phyloP scores from a whole-genome alignment of 2,329 filamentous ascomycete species.

The Myriosclerotinia duriaeana region DNA sequence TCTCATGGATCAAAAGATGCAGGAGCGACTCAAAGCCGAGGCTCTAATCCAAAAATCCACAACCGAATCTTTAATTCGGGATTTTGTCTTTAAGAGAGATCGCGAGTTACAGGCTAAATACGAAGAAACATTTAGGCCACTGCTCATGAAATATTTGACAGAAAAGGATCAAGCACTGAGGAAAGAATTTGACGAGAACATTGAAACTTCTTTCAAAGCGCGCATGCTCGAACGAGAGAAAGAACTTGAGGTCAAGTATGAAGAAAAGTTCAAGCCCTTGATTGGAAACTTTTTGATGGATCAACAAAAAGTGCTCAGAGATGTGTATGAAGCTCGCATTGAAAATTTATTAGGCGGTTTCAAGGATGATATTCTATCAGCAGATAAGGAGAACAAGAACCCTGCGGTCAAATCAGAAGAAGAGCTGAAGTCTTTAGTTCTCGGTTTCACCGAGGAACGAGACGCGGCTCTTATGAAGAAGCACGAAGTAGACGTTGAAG shows the following conservation, averaged over 20 bases:
- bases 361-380: background rate
- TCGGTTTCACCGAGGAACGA: background rate
- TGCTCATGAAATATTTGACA: conserved; percentile 6
- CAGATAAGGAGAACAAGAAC: background rate
- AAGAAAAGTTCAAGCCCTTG: conserved; percentile 14
- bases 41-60: background rate
- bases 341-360: background rate
- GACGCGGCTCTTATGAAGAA: background rate
- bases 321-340: conserved; percentile 17
- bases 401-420: conserved; percentile 10
- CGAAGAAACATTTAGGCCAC: conserved; percentile 19
- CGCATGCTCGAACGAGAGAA: conserved; percentile 7
- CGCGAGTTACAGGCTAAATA: conserved; percentile 15
- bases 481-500: conserved; percentile 5
- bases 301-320: conserved; percentile 6
- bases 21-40: background rate
- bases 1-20: conserved; percentile 7
- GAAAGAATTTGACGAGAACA: conserved; percentile 10
- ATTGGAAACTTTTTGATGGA: conserved; percentile 15
- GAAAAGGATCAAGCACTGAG: conserved; percentile 9
- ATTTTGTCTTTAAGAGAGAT: conserved; percentile 12
- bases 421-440: conserved; percentile 4
- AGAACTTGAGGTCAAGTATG: conserved; percentile 20
- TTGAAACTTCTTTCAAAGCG: background rate
- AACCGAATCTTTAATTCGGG: background rate